Evolutionary conservation across 352 stramenopile species (phyloP), one percentile per base, ranked within the genome.

Genomic region (Plasmopara viticola): DNA sequence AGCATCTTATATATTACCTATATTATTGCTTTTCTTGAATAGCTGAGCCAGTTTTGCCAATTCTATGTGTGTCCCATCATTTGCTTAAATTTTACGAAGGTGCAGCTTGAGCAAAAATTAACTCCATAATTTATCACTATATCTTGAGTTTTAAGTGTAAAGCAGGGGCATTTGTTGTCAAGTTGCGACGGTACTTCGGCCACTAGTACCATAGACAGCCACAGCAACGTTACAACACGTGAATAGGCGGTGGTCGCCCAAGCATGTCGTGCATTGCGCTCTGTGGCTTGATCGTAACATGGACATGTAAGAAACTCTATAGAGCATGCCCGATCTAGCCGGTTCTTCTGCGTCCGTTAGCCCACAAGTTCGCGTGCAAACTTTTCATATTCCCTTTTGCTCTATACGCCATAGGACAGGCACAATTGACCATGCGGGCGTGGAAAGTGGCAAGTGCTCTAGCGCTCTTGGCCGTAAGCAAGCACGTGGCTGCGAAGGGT

Each of bases 391-490:
- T 53, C 48, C 53, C 44, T 70, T 70, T 70, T 61, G 49, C 49
- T 56, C 51, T 44, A 43, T 39, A 15, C 37, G 13, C 29, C 53
- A 58, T 44, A 66, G 44, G 58, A 31, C 20, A 43, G 5, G 28
- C 25, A 45, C 39, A 37, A 47, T 58, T 42, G 34, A 31, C 45
- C 51, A 79, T 79, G 69, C 59, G 70, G 47, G 60, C 43, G 49
- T 76, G 66, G 56, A 79, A 74, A 56, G 31, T 76, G 40, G 55
- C 53, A 35, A 49, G 52, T 35, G 54, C 58, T 12, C 39, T 76
- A 37, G 64, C 66, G 42, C 48, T 75, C 18, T 59, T 72, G 45
- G 67, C 66, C 30, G 28, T 79, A 43, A 67, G 52, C 35, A 60
- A 70, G 43, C 60, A 68, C 45, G 60, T 69, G 25, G 51, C 52